Conservation (phyloP, 2,329 filamentous ascomycete species). For the Colletotrichum lupini region DNA sequence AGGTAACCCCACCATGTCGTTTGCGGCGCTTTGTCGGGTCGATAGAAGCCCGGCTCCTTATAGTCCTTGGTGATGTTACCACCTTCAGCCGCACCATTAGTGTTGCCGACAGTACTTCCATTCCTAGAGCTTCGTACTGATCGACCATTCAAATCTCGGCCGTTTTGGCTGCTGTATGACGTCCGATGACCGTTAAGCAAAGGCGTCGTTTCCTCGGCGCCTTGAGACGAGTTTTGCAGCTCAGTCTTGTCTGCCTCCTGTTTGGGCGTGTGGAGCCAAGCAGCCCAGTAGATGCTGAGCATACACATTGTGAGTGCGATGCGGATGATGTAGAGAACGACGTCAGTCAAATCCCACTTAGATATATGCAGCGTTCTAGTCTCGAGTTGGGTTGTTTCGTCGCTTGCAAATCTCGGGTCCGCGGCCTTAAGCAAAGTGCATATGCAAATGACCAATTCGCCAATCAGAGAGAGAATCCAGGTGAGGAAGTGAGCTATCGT, state of each 20-base stretch:
- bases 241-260: slow-evolving; percentile 53
- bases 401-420: slow-evolving; percentile 41
- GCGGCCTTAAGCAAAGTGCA: slow-evolving; percentile 75
- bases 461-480: slow-evolving; percentile 78
- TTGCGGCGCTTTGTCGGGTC: slow-evolving; percentile 85
- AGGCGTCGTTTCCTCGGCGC: slow-evolving; percentile 69
- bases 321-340: slow-evolving; percentile 75
- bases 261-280: slow-evolving; percentile 53
- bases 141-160: slow-evolving; percentile 35
- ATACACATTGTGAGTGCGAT: slow-evolving; percentile 73
- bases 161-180: slow-evolving; percentile 49
- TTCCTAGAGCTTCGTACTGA: slow-evolving; percentile 36
- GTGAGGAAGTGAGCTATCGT: slow-evolving; percentile 82
- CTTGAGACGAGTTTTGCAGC: slow-evolving; percentile 43
- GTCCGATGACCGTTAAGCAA: slow-evolving; percentile 62
- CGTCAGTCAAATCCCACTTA: slow-evolving; percentile 72
- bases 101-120: slow-evolving; percentile 43
- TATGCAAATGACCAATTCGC: slow-evolving; percentile 79
- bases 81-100: slow-evolving; percentile 53
- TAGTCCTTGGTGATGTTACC: slow-evolving; percentile 61
- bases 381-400: slow-evolving; percentile 30
- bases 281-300: slow-evolving; percentile 58
- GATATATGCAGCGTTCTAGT: neutral
- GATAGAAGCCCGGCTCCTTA: slow-evolving; percentile 81
- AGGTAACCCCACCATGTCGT: slow-evolving; percentile 98